phyloP scores from a whole-genome alignment of 257 asterid genomes.

The Anisodus acutangulus region DNA sequence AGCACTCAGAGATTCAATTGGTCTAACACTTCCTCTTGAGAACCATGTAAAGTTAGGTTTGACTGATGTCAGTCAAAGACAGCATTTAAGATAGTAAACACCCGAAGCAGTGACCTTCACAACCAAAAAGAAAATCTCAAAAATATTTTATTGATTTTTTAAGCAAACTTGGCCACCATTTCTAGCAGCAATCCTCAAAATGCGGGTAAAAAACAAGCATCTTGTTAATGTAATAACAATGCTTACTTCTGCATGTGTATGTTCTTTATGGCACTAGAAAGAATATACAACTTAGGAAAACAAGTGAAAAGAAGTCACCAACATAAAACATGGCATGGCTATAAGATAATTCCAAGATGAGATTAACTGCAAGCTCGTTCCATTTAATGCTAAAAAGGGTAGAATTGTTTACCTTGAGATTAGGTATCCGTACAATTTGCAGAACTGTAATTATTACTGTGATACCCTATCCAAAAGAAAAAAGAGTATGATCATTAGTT shows the following conservation, averaged over 20 bases:
- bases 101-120: not conserved
- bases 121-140: not conserved
- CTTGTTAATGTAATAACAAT: not conserved
- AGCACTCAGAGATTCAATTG: not conserved
- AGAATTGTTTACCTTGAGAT: constrained; percentile 75
- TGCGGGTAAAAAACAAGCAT: not conserved
- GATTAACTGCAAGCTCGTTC: constrained; percentile 1
- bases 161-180: constrained; percentile 12
- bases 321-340: constrained; percentile 22
- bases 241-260: not conserved
- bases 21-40: not conserved
- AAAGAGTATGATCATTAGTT: constrained; percentile 28
- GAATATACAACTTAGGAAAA: not conserved
- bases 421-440: constrained; percentile 90
- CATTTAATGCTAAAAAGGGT: constrained; percentile 25
- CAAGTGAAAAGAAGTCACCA: not conserved
- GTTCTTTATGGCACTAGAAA: not conserved
- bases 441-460: constrained; percentile 84
- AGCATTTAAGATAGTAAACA: not conserved
- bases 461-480: constrained; percentile 67
- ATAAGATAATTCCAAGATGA: constrained; percentile 24
- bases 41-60: not conserved
- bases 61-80: not conserved
- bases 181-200: constrained; percentile 1
- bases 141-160: not conserved